Evolutionary conservation across 129 eudicot species (phyloP).

Genomic region (Artemisia annua): DNA sequence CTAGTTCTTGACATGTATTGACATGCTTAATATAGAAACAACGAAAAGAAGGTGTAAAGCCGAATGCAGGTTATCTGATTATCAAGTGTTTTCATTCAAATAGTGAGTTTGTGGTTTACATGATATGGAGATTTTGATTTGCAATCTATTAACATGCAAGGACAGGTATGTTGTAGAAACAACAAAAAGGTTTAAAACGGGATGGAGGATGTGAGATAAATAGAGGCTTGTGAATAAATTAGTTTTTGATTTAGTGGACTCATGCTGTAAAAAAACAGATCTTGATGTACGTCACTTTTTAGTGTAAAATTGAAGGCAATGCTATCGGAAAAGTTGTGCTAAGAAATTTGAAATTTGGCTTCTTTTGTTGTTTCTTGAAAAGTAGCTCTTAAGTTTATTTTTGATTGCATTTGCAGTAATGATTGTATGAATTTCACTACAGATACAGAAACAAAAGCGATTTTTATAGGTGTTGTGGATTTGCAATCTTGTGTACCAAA

Average conservation of each 20-base stretch:
- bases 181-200: neutral
- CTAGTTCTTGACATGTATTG: too few species aligned
- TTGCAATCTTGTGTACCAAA: too few species aligned
- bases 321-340: neutral
- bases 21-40: too few species aligned
- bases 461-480: neutral
- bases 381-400: too few species aligned
- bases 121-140: too few species aligned
- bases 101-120: too few species aligned
- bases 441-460: neutral
- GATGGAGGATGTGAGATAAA: neutral
- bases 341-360: neutral
- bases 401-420: neutral
- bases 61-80: too few species aligned
- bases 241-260: neutral
- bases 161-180: neutral
- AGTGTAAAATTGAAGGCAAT: conserved; percentile 11
- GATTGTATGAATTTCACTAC: conserved; percentile 5
- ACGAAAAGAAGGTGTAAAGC: too few species aligned
- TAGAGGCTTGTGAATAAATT: neutral
- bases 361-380: too few species aligned
- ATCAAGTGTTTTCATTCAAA: too few species aligned
- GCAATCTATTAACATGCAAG: too few species aligned
- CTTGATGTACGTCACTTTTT: neutral
- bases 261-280: neutral